Evolutionary conservation across 768 basidiomycete species (phyloP).

Genomic region (Gyrodon lividus): DNA sequence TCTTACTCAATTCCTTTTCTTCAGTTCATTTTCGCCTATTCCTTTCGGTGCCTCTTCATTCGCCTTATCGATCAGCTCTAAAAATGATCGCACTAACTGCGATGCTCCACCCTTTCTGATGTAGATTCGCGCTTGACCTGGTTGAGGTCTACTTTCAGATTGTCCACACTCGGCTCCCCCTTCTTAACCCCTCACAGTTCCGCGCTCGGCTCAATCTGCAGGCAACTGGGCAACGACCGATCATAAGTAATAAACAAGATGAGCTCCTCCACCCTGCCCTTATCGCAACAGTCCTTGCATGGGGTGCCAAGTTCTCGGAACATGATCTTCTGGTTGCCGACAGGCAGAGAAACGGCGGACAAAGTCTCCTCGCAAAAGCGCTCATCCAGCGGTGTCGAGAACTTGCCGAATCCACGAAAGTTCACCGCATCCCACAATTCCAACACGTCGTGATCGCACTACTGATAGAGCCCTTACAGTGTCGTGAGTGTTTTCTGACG

Average conservation of each 20-base stretch:
- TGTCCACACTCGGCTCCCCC: slow-evolving; percentile 83
- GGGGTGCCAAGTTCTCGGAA: slow-evolving; percentile 93
- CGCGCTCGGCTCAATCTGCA: slow-evolving; percentile 63
- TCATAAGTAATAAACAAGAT: slow-evolving; percentile 28
- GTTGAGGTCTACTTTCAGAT: slow-evolving; percentile 95
- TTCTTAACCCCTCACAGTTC: slow-evolving; percentile 82
- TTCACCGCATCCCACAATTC: slow-evolving; percentile 73
- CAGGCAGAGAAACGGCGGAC: slow-evolving; percentile 63
- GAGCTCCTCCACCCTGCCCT: slow-evolving; percentile 66
- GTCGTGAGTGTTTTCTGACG: slow-evolving; percentile 59
- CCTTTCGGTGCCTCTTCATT: slow-evolving; percentile 22
- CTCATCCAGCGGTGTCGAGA: slow-evolving; percentile 81
- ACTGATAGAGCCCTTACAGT: slow-evolving; percentile 81
- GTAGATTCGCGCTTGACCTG: slow-evolving; percentile 87
- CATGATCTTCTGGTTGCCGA: slow-evolving; percentile 82
- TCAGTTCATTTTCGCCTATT: slow-evolving; percentile 13
- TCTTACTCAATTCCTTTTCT: slow-evolving; percentile 18
- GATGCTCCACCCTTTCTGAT: slow-evolving; percentile 11
- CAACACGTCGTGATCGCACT: slow-evolving; percentile 84
- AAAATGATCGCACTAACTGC: slow-evolving; percentile 12
- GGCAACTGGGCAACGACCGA: slow-evolving; percentile 22
- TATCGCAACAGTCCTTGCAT: slow-evolving; percentile 84
- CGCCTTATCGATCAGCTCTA: slow-evolving; percentile 25
- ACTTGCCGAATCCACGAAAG: slow-evolving; percentile 83
- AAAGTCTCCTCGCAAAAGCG: slow-evolving; percentile 75